These are phyloP conservation scores for Botryosphaeria dothidea DNA, from an alignment of 2,329 filamentous ascomycete genomes.

Conservation along the genomic window DNA sequence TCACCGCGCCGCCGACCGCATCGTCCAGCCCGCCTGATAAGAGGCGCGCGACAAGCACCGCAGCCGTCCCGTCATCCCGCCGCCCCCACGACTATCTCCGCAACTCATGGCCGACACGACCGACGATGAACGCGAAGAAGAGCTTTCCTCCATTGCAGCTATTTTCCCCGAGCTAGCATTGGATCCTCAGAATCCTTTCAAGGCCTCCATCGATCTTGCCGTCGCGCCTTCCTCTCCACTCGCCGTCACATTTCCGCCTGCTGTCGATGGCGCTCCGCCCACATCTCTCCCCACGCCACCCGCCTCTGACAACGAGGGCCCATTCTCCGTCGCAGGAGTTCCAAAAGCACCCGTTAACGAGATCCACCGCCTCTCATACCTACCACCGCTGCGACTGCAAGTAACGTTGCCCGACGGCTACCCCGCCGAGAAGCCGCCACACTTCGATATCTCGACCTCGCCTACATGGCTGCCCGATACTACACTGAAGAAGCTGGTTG, in stretches of 20 bases:
- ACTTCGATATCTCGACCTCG: slow-evolving; percentile 49
- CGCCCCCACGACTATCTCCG: neutral
- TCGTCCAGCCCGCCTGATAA: neutral
- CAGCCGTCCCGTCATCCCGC: neutral
- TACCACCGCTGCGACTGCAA: slow-evolving; percentile 57
- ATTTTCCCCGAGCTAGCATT: slow-evolving; percentile 63
- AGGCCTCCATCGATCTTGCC: slow-evolving; percentile 56
- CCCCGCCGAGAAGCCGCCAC: slow-evolving; percentile 54
- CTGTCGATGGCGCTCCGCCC: slow-evolving; percentile 33
- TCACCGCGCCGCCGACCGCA: neutral
- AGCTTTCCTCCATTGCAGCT: slow-evolving; percentile 60
- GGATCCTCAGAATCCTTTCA: slow-evolving; percentile 47
- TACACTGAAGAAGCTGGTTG: slow-evolving; percentile 46
- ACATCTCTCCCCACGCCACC: slow-evolving; percentile 41
- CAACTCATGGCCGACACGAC: slow-evolving; percentile 12
- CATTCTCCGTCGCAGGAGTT: neutral
- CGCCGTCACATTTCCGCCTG: slow-evolving; percentile 41
- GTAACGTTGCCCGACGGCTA: slow-evolving; percentile 58
- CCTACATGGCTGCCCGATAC: slow-evolving; percentile 55
- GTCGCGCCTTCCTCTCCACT: slow-evolving; percentile 57
- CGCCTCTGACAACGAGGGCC: slow-evolving; percentile 31
- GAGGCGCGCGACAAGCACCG: neutral
- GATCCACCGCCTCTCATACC: slow-evolving; percentile 51
- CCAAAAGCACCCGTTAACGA: slow-evolving; percentile 33
- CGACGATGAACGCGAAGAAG: slow-evolving; percentile 61